Conservation (phyloP, 2,329 filamentous ascomycete species). For the Ophiostoma sp. region DNA sequence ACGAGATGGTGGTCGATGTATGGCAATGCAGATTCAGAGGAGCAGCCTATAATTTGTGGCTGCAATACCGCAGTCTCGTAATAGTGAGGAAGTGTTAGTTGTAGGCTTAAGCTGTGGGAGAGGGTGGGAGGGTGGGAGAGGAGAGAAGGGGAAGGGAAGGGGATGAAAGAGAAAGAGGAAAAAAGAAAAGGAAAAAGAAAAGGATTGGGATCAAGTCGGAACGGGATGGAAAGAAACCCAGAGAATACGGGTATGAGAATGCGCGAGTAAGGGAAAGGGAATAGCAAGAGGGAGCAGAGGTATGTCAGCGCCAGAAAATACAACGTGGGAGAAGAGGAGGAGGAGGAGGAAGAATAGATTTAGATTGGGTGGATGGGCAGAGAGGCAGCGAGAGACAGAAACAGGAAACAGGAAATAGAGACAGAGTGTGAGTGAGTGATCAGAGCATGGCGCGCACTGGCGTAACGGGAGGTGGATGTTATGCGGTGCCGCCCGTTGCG, state of each 20-base stretch:
- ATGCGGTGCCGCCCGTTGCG: conserved; percentile 16
- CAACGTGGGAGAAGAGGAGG: not conserved
- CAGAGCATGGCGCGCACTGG: conserved; percentile 6
- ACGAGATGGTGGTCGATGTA: not conserved
- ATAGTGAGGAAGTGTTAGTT: not conserved
- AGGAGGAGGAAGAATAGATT: not conserved
- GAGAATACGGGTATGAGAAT: not conserved
- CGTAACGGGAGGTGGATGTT: conserved; percentile 9
- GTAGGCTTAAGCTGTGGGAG: not conserved
- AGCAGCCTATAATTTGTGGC: not conserved
- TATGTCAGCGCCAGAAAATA: not conserved
- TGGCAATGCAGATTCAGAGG: not conserved
- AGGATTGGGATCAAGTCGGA: not conserved
- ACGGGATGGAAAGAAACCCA: not conserved
- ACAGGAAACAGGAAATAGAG: too few species aligned
- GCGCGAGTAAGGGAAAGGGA: not conserved
- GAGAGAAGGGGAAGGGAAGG: not conserved
- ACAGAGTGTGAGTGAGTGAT: not conserved
- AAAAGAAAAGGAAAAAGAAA: conserved; percentile 3
- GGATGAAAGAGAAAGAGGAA: not conserved
- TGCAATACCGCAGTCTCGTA: not conserved
- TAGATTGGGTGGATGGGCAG: not conserved
- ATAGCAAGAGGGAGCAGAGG: not conserved
- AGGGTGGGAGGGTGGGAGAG: not conserved
- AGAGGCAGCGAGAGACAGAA: too few species aligned